Evolutionary conservation across 345 rosid genomes (phyloP).

Genomic region (Capsella bursapastoris): DNA sequence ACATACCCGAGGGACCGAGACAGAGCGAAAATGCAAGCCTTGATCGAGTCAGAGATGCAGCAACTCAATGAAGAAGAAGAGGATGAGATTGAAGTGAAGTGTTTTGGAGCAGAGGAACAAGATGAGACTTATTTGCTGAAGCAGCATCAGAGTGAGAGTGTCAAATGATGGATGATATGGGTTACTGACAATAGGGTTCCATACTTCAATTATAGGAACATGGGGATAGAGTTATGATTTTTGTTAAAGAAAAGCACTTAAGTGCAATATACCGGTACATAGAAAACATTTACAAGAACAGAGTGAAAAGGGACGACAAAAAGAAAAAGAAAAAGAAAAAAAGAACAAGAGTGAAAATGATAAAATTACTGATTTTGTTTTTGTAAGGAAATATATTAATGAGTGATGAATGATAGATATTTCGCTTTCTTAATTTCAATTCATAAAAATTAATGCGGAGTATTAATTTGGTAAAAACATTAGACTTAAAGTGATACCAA

Average conservation of each 20-base stretch:
- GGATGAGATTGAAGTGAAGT: constrained; percentile 45
- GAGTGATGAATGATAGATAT: not conserved
- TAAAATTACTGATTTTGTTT: not conserved
- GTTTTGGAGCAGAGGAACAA: constrained; percentile 35
- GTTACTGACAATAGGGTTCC: not conserved
- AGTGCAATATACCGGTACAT: constrained; percentile 27
- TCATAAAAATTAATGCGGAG: not conserved
- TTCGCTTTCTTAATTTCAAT: not conserved
- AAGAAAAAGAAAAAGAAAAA: too few species aligned
- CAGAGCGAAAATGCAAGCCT: constrained; percentile 73
- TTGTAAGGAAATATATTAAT: constrained; percentile 14
- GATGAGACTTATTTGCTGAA: constrained; percentile 42
- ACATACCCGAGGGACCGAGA: constrained; percentile 87
- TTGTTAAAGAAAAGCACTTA: constrained; percentile 16
- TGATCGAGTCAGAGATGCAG: constrained; percentile 76
- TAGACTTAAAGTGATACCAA: not conserved
- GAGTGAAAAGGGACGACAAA: not conserved
- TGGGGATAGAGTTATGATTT: not conserved
- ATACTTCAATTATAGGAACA: not conserved
- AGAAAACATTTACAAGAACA: constrained; percentile 1
- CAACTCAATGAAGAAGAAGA: constrained; percentile 44
- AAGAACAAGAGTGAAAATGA: not conserved
- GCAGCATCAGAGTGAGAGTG: constrained; percentile 35
- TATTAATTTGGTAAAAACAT: constrained; percentile 8
- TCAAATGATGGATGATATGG: constrained; percentile 1